Base-by-base conservation (phyloP, 164 flowering plant species). In the Taxillus chinensis region DNA sequence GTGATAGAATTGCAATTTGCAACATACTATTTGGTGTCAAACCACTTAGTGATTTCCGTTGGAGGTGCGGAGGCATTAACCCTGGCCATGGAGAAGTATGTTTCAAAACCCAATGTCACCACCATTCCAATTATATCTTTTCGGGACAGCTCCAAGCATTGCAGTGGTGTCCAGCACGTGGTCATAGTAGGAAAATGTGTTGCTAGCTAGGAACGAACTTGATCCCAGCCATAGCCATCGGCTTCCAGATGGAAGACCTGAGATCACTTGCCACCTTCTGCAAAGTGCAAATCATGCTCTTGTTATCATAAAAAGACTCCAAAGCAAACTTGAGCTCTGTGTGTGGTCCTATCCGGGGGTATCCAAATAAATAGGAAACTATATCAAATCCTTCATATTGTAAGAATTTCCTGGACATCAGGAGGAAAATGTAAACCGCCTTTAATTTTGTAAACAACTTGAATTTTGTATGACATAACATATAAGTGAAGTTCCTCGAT, bases 41-140 rank as follows among this genome's bases (percentile, higher is more conserved):
- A 87, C 89, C 91, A 87, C 78, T 87, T 87, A 67, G 95, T 87
- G 87, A 87, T 85, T 69, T 87, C 95, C 91, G 84, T 85, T 65
- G 95, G 91, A 57, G 89, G 91, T 1, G 85, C 74, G 40, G 85
- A 55, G 48, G 89, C 86, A 74, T 85, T 85, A 46, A 91, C 95
- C 65, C 95, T 78, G 54, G 89, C 95, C 90, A 85, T 83, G 60
- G 91, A 84, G 76, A 87, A 87, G 74, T 78, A 85, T 14, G 68
- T 65, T 56, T 79, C 89, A n/a, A 43, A 87, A 83, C 6, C 85
- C 95, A 61, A 87, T 87, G 82, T 86, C 93, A 38, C 84, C 86
- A 60, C 86, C 86, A 50, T 65, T 68, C 88, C 88, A 85, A 9
- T 73, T 72, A 61, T 83, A 83, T 65, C 93, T 82, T 3, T 80